These are phyloP conservation scores for Rhododendron simsii DNA, from an alignment of 148 eudicot species.

Conservation along the genomic window DNA sequence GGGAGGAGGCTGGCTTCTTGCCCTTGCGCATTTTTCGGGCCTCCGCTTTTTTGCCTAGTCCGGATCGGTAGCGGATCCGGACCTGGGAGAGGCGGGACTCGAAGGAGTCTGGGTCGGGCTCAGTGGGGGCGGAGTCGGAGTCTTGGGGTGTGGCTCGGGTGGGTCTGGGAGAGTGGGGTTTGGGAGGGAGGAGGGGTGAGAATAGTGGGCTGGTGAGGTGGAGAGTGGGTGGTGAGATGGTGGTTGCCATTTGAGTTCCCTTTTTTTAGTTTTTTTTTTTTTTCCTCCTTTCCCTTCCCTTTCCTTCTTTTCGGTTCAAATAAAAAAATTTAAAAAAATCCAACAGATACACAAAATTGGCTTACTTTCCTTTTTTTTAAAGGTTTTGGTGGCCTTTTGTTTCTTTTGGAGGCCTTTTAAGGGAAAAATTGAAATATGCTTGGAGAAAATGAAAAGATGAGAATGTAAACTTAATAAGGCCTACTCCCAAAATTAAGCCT, in stretches of 20 bases:
- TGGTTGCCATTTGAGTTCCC: conserved; percentile 17
- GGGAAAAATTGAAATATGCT: too few relatives aligned
- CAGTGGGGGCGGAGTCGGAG: conserved; percentile 13
- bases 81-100: conserved; percentile 57
- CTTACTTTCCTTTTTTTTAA: too few relatives aligned
- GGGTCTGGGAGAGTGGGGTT: conserved; percentile 9
- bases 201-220: conserved; percentile 15
- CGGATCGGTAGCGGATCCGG: conserved; percentile 59
- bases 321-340: too few relatives aligned
- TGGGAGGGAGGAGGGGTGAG: conserved; percentile 8
- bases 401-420: too few relatives aligned
- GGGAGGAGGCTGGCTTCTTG: conserved; percentile 32
- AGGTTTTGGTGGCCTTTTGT: too few relatives aligned
- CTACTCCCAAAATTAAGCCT: too few relatives aligned
- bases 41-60: conserved; percentile 84
- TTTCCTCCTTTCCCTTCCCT: neutral
- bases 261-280: neutral
- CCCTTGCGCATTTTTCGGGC: conserved; percentile 45
- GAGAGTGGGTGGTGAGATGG: conserved; percentile 11
- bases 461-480: too few relatives aligned
- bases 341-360: too few relatives aligned
- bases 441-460: too few relatives aligned
- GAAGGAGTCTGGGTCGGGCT: conserved; percentile 44
- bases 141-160: conserved; percentile 16
- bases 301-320: too few relatives aligned